These are phyloP conservation scores for Bjerkandera adusta DNA, from an alignment of 1,284 basidiomycete species.

Conservation along the genomic window DNA sequence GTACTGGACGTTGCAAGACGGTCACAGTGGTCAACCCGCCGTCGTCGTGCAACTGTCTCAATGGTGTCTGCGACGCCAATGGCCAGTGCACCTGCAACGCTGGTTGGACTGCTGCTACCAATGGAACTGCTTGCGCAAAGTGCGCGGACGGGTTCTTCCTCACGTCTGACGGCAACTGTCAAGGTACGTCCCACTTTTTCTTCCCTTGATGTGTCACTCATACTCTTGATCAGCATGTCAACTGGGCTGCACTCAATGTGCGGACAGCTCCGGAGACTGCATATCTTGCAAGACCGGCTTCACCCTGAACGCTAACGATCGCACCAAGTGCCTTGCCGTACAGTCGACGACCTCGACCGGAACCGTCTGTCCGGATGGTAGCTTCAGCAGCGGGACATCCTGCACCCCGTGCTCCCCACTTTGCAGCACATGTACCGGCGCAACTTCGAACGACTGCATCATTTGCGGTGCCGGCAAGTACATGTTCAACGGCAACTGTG, in stretches of 20 bases:
- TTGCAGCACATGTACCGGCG: slow-evolving; percentile 69
- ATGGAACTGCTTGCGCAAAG: slow-evolving; percentile 71
- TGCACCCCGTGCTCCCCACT: slow-evolving; percentile 62
- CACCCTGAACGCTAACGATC: slow-evolving; percentile 63
- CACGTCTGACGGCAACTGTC: slow-evolving; percentile 65
- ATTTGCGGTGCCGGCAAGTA: slow-evolving; percentile 60
- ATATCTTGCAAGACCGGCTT: slow-evolving; percentile 67
- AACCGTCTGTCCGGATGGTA: slow-evolving; percentile 58
- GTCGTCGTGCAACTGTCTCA: slow-evolving; percentile 72
- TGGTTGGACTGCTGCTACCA: slow-evolving; percentile 69
- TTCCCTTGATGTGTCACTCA: background rate
- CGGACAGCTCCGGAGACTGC: slow-evolving; percentile 64
- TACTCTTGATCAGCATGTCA: slow-evolving; percentile 53
- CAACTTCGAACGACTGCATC: slow-evolving; percentile 68
- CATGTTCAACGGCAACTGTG: slow-evolving; percentile 63
- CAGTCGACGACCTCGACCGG: slow-evolving; percentile 50
- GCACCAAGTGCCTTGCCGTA: slow-evolving; percentile 60
- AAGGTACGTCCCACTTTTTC: slow-evolving; percentile 43
- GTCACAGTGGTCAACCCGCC: slow-evolving; percentile 49
- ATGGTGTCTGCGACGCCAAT: slow-evolving; percentile 65
- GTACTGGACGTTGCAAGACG: slow-evolving; percentile 65
- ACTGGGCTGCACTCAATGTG: slow-evolving; percentile 68
- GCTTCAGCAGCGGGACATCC: slow-evolving; percentile 54
- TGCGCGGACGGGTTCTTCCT: slow-evolving; percentile 77
- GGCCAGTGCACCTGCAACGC: slow-evolving; percentile 73